A percentile compares a stretch with the other conserved stretches of the same genome.
These are phyloP conservation scores for Fusarium pseudograminearum DNA, from an alignment of 2,329 filamentous ascomycete species.

Conservation along the genomic window DNA sequence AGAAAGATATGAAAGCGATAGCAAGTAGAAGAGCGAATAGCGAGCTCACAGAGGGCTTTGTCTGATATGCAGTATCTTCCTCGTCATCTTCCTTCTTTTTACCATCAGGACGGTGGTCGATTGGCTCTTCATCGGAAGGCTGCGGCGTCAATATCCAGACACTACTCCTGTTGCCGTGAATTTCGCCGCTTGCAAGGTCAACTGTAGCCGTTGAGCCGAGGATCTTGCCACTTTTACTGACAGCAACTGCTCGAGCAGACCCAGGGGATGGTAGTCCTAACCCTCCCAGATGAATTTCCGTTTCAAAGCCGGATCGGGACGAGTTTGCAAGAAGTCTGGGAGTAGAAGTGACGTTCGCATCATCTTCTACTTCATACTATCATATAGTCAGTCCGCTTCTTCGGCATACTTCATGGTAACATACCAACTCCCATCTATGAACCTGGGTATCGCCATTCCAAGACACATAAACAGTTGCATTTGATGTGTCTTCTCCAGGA, in stretches of 20 bases:
- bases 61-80: constrained; percentile 24
- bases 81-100: constrained; percentile 7
- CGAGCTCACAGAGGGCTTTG: constrained; percentile 5
- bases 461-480: constrained; percentile 42
- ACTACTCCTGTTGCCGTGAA: constrained; percentile 42
- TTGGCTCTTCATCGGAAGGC: constrained; percentile 4
- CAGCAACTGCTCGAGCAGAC: constrained; percentile 35
- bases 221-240: constrained; percentile 35
- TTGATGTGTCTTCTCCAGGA: constrained; percentile 12
- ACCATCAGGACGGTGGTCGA: neutral
- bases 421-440: constrained; percentile 42
- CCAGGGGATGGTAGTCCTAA: neutral
- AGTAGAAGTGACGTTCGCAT: constrained; percentile 30
- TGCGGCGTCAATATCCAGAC: constrained; percentile 26
- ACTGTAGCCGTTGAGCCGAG: constrained; percentile 38
- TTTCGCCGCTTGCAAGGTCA: constrained; percentile 36
- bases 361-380: constrained; percentile 37
- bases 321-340: constrained; percentile 36
- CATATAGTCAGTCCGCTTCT: constrained; percentile 4
- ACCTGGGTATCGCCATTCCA: constrained; percentile 48
- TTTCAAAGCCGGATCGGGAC: constrained; percentile 41
- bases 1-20: constrained; percentile 19
- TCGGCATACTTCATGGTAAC: neutral
- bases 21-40: constrained; percentile 26
- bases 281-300: constrained; percentile 25